Evolutionary conservation across 73 alveolate genomes (phyloP).

Genomic region (Uronychia binucleata): DNA sequence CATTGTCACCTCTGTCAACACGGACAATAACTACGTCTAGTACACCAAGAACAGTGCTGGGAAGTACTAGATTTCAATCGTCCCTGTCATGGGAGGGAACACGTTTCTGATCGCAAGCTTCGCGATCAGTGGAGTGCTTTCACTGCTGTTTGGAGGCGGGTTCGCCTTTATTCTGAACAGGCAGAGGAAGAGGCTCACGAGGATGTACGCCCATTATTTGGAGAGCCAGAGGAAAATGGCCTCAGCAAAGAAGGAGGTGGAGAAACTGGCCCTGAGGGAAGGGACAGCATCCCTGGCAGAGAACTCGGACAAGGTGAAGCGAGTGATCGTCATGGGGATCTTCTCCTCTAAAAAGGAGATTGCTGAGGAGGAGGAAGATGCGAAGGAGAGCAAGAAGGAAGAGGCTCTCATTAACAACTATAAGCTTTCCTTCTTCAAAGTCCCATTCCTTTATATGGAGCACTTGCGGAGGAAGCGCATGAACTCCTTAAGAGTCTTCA

Average conservation of each 20-base stretch:
- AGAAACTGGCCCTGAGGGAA: background rate
- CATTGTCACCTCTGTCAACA: background rate
- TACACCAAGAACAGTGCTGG: background rate
- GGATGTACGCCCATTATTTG: background rate
- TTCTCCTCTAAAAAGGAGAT: background rate
- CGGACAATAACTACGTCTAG: background rate
- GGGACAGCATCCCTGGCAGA: background rate
- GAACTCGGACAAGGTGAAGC: background rate
- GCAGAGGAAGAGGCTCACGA: background rate
- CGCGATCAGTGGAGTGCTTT: background rate
- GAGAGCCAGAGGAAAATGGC: background rate
- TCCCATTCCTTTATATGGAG: conserved; percentile 11
- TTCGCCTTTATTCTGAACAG: background rate
- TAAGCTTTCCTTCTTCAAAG: conserved; percentile 28
- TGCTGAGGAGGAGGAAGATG: background rate
- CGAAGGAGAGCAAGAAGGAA: background rate
- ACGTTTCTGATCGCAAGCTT: background rate
- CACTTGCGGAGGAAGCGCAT: conserved; percentile 19
- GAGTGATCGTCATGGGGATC: background rate
- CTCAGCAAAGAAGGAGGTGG: background rate
- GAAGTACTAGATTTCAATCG: background rate
- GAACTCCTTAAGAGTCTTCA: conserved; percentile 16
- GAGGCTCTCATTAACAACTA: background rate
- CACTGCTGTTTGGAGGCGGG: background rate
- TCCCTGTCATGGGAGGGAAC: background rate